Conservation (phyloP, 768 basidiomycete genomes). For the Flagelloscypha sp. region DNA sequence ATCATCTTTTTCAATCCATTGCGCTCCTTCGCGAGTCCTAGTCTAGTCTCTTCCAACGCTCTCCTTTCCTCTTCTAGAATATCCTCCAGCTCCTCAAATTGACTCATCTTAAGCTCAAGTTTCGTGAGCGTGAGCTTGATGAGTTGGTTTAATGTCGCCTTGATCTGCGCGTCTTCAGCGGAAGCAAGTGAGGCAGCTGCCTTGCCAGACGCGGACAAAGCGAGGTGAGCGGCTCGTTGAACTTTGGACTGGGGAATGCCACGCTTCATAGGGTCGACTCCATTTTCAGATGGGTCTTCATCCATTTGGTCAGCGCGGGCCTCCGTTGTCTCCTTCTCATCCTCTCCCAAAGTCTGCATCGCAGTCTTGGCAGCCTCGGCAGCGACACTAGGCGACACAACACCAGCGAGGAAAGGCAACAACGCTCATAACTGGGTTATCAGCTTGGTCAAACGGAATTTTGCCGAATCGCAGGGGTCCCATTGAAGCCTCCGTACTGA, state of each 20-base stretch:
- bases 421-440: slow-evolving; percentile 98
- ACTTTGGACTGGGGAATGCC: slow-evolving; percentile 58
- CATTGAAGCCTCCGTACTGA: slow-evolving; percentile 67
- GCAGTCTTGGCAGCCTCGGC: slow-evolving; percentile 92
- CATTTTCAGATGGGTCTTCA: slow-evolving; percentile 27
- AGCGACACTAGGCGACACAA: slow-evolving; percentile 83
- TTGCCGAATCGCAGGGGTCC: slow-evolving; percentile 69
- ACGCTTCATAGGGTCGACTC: slow-evolving; percentile 15
- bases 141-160: slow-evolving; percentile 67
- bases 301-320: slow-evolving; percentile 41
- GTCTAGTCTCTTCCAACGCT: slow-evolving; percentile 71
- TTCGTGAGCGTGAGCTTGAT: slow-evolving; percentile 82
- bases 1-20: slow-evolving; percentile 62
- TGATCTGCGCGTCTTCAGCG: slow-evolving; percentile 77
- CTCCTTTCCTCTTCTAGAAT: slow-evolving; percentile 86
- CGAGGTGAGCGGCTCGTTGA: slow-evolving; percentile 75
- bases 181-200: slow-evolving; percentile 75
- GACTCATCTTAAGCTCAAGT: slow-evolving; percentile 88
- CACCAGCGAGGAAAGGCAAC: slow-evolving; percentile 94
- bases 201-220: slow-evolving; percentile 82
- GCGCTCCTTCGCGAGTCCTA: slow-evolving; percentile 75
- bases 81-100: slow-evolving; percentile 92
- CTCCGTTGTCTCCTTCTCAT: slow-evolving; percentile 32
- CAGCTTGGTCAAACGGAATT: slow-evolving; percentile 88
- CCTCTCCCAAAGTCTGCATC: slow-evolving; percentile 69